Conservation (phyloP, 202 grass and related monocot species). For the Elaeis oleifera region DNA sequence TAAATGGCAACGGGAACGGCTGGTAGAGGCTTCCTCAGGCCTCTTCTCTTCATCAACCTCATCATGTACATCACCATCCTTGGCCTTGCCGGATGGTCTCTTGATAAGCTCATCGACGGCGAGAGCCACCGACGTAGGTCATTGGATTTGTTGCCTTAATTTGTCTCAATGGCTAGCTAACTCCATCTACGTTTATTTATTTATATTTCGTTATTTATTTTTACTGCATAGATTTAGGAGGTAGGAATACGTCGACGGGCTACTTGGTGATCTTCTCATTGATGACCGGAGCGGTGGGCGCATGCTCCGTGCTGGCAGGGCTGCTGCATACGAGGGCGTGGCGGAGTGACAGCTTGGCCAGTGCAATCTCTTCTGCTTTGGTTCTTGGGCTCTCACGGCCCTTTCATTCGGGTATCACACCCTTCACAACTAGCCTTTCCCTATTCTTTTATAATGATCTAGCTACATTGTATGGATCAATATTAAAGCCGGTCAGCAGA, state of each 20-base stretch:
- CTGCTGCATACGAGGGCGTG: neutral
- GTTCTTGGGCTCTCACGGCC: constrained; percentile 9
- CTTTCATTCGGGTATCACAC: neutral
- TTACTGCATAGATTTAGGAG: neutral
- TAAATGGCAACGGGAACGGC: too few species aligned
- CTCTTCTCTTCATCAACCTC: constrained; percentile 3
- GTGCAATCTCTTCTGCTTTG: constrained; percentile 5
- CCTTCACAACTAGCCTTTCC: too few species aligned
- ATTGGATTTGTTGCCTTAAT: too few species aligned
- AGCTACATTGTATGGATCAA: too few species aligned
- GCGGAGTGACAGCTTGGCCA: constrained; percentile 9
- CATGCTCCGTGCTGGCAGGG: constrained; percentile 3
- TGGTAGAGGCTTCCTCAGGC: neutral
- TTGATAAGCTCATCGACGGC: constrained; percentile 4
- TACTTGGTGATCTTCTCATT: constrained; percentile 12
- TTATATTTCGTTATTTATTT: too few species aligned
- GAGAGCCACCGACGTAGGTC: neutral
- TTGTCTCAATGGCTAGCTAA: too few species aligned
- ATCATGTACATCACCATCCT: constrained; percentile 1
- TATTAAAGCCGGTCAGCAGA: too few species aligned
- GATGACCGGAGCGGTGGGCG: constrained; percentile 5
- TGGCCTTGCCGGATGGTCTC: neutral
- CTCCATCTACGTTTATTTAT: too few species aligned
- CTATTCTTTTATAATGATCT: too few species aligned
- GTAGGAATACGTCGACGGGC: neutral